Conservation (phyloP, 73 alveolate species). For the Durusdinium trenchii region DNA sequence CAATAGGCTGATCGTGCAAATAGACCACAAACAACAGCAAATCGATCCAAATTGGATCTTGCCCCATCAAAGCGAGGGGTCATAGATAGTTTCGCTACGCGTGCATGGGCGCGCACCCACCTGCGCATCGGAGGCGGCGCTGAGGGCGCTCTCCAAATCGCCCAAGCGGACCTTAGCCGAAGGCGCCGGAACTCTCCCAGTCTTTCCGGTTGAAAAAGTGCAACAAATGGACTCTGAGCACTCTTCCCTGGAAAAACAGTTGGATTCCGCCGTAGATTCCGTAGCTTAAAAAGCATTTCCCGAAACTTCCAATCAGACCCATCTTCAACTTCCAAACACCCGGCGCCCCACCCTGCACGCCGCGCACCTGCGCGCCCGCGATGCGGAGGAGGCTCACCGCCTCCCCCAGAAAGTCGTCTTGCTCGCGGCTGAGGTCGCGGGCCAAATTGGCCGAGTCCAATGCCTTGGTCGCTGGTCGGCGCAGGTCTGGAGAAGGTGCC, state of each 20-base stretch:
- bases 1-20: too few relatives aligned
- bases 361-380: constrained; percentile 6
- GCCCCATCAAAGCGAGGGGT: too few relatives aligned
- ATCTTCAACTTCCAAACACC: neutral
- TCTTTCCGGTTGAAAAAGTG: too few relatives aligned
- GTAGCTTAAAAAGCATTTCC: neutral
- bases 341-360: neutral
- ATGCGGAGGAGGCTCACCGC: constrained; percentile 25
- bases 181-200: too few relatives aligned
- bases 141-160: neutral
- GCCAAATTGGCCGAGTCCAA: neutral
- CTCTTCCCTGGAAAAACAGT: neutral
- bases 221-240: neutral
- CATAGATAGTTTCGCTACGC: too few relatives aligned
- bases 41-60: too few relatives aligned
- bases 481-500: neutral
- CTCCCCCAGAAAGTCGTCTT: constrained; percentile 14
- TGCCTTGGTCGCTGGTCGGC: neutral
- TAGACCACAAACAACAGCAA: too few relatives aligned
- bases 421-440: neutral
- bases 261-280: neutral
- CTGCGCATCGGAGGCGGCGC: constrained; percentile 22
- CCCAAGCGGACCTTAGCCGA: neutral
- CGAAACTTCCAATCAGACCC: neutral
- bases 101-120: too few relatives aligned